A percentile compares a stretch with the other conserved stretches of the same genome.
These are phyloP conservation scores for Lentinula sp. DNA, from an alignment of 768 basidiomycete species.

Conservation along the genomic window DNA sequence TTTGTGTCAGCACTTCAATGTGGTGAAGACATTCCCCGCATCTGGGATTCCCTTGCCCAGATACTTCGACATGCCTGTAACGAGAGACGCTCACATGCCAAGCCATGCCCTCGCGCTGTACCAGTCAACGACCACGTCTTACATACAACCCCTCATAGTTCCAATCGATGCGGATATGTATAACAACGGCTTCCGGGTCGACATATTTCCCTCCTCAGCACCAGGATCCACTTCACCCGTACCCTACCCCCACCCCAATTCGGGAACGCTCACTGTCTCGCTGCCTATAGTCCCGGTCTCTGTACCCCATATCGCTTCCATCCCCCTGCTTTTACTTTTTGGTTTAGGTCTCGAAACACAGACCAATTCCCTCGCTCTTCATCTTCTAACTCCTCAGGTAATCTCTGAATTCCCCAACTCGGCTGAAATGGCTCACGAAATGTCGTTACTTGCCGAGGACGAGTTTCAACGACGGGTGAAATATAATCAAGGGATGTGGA, in stretches of 20 bases:
- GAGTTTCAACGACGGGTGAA: slow-evolving; percentile 28
- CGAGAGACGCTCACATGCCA: slow-evolving; percentile 39
- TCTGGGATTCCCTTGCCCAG: slow-evolving; percentile 23
- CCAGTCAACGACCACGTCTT: slow-evolving; percentile 19
- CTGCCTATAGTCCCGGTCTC: slow-evolving; percentile 45
- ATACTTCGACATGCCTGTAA: slow-evolving; percentile 42
- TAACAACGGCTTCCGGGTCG: slow-evolving; percentile 27
- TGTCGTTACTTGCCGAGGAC: slow-evolving; percentile 35
- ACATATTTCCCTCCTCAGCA: slow-evolving; percentile 25
- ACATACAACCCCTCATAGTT: slow-evolving; percentile 34
- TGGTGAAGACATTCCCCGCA: slow-evolving; percentile 15
- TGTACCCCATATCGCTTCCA: slow-evolving; percentile 48
- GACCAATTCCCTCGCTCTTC: slow-evolving; percentile 38
- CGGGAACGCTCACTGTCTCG: slow-evolving; percentile 29
- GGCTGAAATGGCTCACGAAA: slow-evolving; percentile 47
- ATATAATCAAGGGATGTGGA: slow-evolving; percentile 60
- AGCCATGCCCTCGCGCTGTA: slow-evolving; percentile 53
- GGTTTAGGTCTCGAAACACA: slow-evolving; percentile 47
- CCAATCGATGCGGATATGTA: slow-evolving; percentile 49
- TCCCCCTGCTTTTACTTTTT: slow-evolving; percentile 55
- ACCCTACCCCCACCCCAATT: slow-evolving; percentile 17
- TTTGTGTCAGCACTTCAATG: slow-evolving; percentile 39
- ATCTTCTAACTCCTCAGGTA: slow-evolving; percentile 47
- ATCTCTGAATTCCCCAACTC: slow-evolving; percentile 51
- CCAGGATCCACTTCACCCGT: slow-evolving; percentile 27